phyloP scores from a whole-genome alignment of 345 rosid genomes.

The Populus tremula region DNA sequence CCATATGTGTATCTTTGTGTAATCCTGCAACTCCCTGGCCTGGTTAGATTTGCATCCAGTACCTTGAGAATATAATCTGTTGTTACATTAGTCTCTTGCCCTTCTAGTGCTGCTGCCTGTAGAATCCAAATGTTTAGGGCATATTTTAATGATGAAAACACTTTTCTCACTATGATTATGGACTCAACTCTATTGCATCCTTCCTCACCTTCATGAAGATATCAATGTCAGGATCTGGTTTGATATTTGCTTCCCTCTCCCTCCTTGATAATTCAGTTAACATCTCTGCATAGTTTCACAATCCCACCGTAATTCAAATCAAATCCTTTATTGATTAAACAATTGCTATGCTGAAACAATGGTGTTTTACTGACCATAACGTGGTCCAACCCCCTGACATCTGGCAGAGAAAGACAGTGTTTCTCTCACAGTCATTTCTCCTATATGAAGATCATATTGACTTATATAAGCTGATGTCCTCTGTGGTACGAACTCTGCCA shows the following conservation, averaged over 20 bases:
- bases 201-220: slow-evolving; percentile 67
- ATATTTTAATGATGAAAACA: neutral
- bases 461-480: slow-evolving; percentile 62
- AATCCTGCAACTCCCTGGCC: neutral
- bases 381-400: slow-evolving; percentile 65
- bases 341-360: neutral
- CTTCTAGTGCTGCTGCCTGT: slow-evolving; percentile 68
- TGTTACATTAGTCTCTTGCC: slow-evolving; percentile 57
- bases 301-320: neutral
- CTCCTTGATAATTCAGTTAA: slow-evolving; percentile 65
- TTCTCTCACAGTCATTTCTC: slow-evolving; percentile 68
- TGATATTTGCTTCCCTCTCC: slow-evolving; percentile 77
- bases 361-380: slow-evolving; percentile 38
- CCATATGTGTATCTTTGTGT: neutral
- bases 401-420: slow-evolving; percentile 59
- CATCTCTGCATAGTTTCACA: slow-evolving; percentile 45
- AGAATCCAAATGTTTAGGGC: neutral
- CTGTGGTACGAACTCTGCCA: slow-evolving; percentile 65
- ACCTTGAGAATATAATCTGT: slow-evolving; percentile 86
- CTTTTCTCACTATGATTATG: neutral
- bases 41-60: neutral
- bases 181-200: neutral
- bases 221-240: slow-evolving; percentile 87
- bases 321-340: neutral
- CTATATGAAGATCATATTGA: slow-evolving; percentile 58